Evolutionary conservation across 2,329 filamentous ascomycete genomes (phyloP).

Genomic region (Colletotrichum sp.): DNA sequence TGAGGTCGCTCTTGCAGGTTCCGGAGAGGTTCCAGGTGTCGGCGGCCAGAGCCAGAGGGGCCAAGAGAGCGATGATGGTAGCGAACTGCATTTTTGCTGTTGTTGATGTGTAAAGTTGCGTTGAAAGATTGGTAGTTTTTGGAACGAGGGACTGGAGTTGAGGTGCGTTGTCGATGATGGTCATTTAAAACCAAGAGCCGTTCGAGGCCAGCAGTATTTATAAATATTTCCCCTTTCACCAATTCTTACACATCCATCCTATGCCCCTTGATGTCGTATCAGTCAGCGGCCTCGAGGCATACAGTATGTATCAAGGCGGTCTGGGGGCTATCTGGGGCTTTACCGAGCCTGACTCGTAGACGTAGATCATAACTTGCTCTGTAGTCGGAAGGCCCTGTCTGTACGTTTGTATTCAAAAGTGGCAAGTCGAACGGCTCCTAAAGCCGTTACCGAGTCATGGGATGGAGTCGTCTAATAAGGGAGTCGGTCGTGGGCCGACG

Average conservation of each 20-base stretch:
- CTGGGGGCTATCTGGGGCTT: not conserved
- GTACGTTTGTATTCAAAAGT: not conserved
- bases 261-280: not conserved
- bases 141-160: not conserved
- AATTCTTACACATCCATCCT: accelerated
- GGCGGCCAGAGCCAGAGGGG: not conserved
- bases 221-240: not conserved
- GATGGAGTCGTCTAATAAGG: not conserved
- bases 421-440: not conserved
- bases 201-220: not conserved
- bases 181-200: accelerated
- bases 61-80: not conserved
- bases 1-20: not conserved
- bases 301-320: not conserved
- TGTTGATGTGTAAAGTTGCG: not conserved
- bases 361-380: not conserved
- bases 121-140: not conserved
- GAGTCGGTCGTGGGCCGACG: not conserved
- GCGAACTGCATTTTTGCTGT: not conserved
- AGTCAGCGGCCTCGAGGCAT: not conserved
- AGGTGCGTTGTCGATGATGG: not conserved
- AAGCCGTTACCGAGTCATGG: not conserved
- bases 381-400: not conserved
- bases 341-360: not conserved
- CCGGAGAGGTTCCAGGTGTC: not conserved